A percentile compares a stretch with the other conserved stretches of the same genome.
Evolutionary conservation across 2,329 filamentous ascomycete species (phyloP).

Genomic region (Paracorniculantispora psalliotae): DNA sequence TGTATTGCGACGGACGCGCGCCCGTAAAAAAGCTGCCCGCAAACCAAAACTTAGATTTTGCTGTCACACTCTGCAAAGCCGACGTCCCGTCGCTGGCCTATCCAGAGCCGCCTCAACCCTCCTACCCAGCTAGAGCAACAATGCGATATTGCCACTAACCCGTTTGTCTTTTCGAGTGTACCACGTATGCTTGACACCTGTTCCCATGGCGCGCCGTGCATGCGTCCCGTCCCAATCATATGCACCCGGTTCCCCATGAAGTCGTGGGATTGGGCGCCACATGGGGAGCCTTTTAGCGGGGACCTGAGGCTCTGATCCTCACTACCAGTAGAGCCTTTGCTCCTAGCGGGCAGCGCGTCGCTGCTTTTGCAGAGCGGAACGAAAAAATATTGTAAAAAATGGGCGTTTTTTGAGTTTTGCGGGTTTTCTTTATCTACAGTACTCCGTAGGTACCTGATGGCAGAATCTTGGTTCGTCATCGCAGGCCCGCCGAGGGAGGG

Average conservation of each 20-base stretch:
- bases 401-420: no score
- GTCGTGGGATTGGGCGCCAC: constrained; percentile 9
- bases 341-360: neutral
- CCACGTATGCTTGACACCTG: neutral
- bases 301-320: neutral
- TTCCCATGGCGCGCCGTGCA: neutral
- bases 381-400: neutral
- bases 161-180: neutral
- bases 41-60: neutral
- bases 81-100: constrained; percentile 5
- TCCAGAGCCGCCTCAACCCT: constrained; percentile 10
- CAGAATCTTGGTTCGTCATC: no score
- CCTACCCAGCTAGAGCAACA: neutral
- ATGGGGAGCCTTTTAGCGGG: neutral
- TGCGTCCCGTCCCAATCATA: neutral
- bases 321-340: neutral
- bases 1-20: neutral
- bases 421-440: no score
- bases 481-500: no score
- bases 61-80: neutral
- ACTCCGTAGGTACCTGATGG: no score
- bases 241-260: neutral
- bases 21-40: neutral
- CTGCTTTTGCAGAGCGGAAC: neutral
- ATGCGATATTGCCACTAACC: neutral